Base-by-base conservation (phyloP, 1,139 yeast species). In the Ashbya aceris region DNA sequence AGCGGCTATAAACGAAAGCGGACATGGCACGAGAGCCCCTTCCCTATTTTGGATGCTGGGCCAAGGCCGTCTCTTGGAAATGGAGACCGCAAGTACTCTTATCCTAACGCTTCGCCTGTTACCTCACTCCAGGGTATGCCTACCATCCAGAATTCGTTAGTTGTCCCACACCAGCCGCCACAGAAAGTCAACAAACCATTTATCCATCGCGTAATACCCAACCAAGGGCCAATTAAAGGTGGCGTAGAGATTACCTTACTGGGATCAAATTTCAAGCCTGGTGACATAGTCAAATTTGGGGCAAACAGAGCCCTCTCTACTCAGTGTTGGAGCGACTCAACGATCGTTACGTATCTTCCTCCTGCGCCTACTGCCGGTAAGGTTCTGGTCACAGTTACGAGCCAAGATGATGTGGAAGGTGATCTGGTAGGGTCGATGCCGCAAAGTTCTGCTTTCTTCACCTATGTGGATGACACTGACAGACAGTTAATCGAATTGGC, bases 281-380 rank as follows among this genome's bases (percentile, higher is more conserved):
- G 94, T 1, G 69, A 87, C 48, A 68, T 71, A 30, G 95, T 89
- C 14, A 81, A 83, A 60, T 91, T 91, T 65, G 98, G 98, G 37
- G 77, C 83, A 6, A 80, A 79, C 56, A 71, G 74, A 48, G 93
- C 96, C 0, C 68, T 85, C 40, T 84, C 95, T 1, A 86, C 96
- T 1, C 96, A 87, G 58, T 87, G 95, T 62, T 91, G 97, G 97
- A 85, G 94, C 38, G 94, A 84, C 36, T 76, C 93, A 3, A 91
- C 98, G 0, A 83, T 91, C 46, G 95, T 91, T 2, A 86, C 96
- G 0, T 89, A 84, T 54, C 68, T 89, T 40, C 98, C 98, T 3
- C 96, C 97, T 2, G 85, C 96, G 0, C 65, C 81, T 4, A 76
- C 73, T 42, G 81, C 96, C 0, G 97, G 97, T 0, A 96, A 91